phyloP scores from a whole-genome alignment of 345 rosid genomes.

The Eucalyptus fibrosa region DNA sequence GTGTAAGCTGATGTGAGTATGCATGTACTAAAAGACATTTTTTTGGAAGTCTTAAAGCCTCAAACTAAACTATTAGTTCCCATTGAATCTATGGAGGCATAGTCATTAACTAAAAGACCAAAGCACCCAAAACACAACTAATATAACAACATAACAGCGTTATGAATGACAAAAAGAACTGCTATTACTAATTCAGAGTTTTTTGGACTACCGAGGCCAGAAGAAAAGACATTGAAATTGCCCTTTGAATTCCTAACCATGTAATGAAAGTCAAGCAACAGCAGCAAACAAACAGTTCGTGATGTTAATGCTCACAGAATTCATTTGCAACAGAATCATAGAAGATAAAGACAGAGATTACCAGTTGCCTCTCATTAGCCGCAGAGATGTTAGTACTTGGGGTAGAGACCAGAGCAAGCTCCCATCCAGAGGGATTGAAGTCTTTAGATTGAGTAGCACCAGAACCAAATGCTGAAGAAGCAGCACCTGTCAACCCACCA shows the following conservation, averaged over 20 bases:
- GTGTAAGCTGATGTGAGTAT: neutral
- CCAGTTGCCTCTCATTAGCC: conserved; percentile 77
- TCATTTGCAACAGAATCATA: neutral
- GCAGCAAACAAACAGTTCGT: neutral
- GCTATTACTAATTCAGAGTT: neutral
- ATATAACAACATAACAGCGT: neutral
- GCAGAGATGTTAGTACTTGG: conserved; percentile 72
- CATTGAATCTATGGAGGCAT: neutral
- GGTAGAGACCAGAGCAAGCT: conserved; percentile 74
- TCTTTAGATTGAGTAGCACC: conserved; percentile 39
- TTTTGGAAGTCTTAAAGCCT: neutral
- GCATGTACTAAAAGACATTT: neutral
- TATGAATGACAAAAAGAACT: neutral
- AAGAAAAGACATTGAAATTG: neutral
- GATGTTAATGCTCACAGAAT: neutral
- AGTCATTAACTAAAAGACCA: neutral
- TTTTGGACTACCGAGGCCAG: neutral
- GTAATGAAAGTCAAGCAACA: neutral
- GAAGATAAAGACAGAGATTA: conserved; percentile 1
- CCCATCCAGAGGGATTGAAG: conserved; percentile 95
- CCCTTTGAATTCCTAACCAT: neutral
- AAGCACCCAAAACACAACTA: neutral
- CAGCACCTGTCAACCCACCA: conserved; percentile 16
- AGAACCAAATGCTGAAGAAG: conserved; percentile 31
- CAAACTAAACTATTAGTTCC: neutral